Evolutionary conservation across 345 rosid genomes (phyloP).

Genomic region (Sapria himalayana): DNA sequence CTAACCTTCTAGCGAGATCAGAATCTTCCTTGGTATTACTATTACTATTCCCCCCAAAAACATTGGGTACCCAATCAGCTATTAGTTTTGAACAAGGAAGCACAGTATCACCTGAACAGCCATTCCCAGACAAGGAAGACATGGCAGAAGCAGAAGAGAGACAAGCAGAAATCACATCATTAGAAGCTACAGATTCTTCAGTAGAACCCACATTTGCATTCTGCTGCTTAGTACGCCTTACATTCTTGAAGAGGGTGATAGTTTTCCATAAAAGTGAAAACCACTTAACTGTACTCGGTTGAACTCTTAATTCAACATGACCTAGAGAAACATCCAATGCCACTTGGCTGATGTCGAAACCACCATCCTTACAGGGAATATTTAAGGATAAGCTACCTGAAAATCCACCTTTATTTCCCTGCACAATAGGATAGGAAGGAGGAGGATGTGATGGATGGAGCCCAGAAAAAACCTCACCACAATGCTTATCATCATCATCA

Average conservation of each 20-base stretch:
- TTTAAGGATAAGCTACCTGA: constrained; percentile 67
- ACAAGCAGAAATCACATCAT: constrained; percentile 8
- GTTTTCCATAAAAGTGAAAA: constrained; percentile 35
- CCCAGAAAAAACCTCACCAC: constrained; percentile 10
- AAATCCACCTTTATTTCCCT: constrained; percentile 48
- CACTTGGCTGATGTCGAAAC: constrained; percentile 68
- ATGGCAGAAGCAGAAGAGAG: constrained; percentile 14
- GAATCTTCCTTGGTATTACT: constrained; percentile 20
- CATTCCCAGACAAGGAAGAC: constrained; percentile 21
- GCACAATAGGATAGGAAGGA: constrained; percentile 35
- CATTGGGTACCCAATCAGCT: constrained; percentile 63
- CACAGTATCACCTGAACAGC: constrained; percentile 18
- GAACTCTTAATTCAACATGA: constrained; percentile 58
- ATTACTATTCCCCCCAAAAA: constrained; percentile 15
- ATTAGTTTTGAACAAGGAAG: constrained; percentile 45
- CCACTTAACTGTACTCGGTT: constrained; percentile 57
- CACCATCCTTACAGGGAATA: constrained; percentile 92
- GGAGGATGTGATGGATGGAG: constrained; percentile 13
- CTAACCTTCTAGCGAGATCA: constrained; percentile 79
- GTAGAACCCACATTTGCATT: constrained; percentile 17
- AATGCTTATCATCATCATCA: constrained; percentile 20
- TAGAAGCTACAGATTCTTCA: constrained; percentile 10
- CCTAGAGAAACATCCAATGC: constrained; percentile 57
- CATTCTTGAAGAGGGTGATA: constrained; percentile 16
- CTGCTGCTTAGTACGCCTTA: constrained; percentile 6